Percentiles rank a stretch among this genome's conserved stretches.
These are phyloP conservation scores for Rhodotorula sp. DNA, from an alignment of 1,284 basidiomycete genomes.

Conservation along the genomic window DNA sequence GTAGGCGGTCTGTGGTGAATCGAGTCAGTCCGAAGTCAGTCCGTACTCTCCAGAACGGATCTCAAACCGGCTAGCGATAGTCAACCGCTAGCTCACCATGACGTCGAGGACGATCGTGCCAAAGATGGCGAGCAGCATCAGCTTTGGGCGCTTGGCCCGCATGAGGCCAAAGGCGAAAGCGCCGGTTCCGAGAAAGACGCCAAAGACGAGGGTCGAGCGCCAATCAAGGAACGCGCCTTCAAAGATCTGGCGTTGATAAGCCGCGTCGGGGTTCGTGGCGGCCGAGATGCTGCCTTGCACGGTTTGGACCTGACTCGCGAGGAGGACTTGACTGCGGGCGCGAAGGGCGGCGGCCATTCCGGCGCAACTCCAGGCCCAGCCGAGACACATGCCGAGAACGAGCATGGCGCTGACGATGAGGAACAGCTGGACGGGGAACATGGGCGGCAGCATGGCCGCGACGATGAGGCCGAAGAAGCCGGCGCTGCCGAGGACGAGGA, in stretches of 20 bases:
- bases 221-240: constrained; percentile 67
- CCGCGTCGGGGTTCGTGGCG: constrained; percentile 54
- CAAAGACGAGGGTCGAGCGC: constrained; percentile 59
- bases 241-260: constrained; percentile 58
- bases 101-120: constrained; percentile 61
- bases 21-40: too few species aligned
- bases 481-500: constrained; percentile 45
- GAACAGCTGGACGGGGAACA: constrained; percentile 44
- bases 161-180: constrained; percentile 61
- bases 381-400: constrained; percentile 61
- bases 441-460: constrained; percentile 45
- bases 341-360: constrained; percentile 65
- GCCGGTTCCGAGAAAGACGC: constrained; percentile 67
- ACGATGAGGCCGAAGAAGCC: constrained; percentile 45
- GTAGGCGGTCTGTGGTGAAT: constrained; percentile 44
- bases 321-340: constrained; percentile 59
- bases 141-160: constrained; percentile 62
- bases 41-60: too few species aligned
- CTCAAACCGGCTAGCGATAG: not conserved
- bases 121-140: constrained; percentile 56
- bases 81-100: constrained; percentile 47
- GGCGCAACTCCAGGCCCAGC: constrained; percentile 72
- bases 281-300: constrained; percentile 56
- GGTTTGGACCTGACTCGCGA: constrained; percentile 55
- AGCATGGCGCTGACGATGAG: constrained; percentile 56